phyloP scores from a whole-genome alignment of 805 yeast genomes.

The Candida ovalis region DNA sequence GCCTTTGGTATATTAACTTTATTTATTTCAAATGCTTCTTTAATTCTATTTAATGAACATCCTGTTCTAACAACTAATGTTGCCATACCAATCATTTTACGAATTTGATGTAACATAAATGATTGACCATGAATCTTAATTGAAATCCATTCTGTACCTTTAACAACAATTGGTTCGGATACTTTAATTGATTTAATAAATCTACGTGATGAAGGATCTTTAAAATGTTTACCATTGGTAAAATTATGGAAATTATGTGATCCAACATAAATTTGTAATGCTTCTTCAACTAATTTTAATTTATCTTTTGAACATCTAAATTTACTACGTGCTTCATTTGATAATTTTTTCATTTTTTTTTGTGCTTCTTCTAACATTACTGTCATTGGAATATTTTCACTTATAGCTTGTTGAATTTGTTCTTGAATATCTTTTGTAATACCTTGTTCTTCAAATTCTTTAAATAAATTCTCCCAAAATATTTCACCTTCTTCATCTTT shows the following conservation, averaged over 20 bases:
- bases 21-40: conserved; percentile 68
- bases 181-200: conserved; percentile 77
- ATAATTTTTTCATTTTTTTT: conserved; percentile 55
- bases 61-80: conserved; percentile 82
- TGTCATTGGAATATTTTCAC: conserved; percentile 33
- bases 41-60: conserved; percentile 71
- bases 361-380: conserved; percentile 32
- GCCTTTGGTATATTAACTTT: conserved; percentile 94
- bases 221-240: conserved; percentile 53
- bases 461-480: conserved; percentile 62
- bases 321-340: conserved; percentile 61
- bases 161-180: conserved; percentile 85
- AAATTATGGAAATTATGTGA: conserved; percentile 74
- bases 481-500: conserved; percentile 63
- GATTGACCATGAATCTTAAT: conserved; percentile 97
- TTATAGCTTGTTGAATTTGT: conserved; percentile 34
- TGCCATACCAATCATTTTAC: conserved; percentile 98
- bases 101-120: conserved; percentile 95
- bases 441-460: conserved; percentile 35
- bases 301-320: conserved; percentile 65
- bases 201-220: conserved; percentile 81
- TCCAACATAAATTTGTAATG: conserved; percentile 74
- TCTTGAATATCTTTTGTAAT: conserved; percentile 37
- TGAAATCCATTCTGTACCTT: conserved; percentile 94
- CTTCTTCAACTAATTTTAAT: conserved; percentile 57